phyloP scores from a whole-genome alignment of 768 basidiomycete genomes.

The Fomitopsis serialis region DNA sequence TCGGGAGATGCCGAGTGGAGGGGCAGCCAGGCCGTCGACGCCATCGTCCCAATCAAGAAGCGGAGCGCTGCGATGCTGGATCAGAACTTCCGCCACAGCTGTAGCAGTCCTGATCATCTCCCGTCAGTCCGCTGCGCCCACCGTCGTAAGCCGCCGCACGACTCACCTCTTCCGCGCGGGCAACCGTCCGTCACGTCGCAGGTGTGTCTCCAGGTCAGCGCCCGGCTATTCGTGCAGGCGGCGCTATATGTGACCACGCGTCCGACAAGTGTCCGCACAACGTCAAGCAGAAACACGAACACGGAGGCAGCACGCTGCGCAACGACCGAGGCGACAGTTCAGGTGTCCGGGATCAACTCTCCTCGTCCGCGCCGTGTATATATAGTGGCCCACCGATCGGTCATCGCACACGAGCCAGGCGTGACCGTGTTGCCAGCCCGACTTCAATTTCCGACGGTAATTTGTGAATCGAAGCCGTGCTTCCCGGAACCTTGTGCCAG shows the following conservation, averaged over 20 bases:
- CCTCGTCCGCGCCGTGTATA: background rate
- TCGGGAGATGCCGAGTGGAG: conserved; percentile 45
- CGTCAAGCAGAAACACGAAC: no score
- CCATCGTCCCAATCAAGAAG: conserved; percentile 22
- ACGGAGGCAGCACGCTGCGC: background rate
- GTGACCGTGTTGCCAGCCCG: background rate
- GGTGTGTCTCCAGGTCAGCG: no score
- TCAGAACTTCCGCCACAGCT: background rate
- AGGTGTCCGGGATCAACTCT: background rate
- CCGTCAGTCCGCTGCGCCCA: background rate
- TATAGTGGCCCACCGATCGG: background rate
- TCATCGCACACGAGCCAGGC: conserved; percentile 1
- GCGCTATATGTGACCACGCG: no score
- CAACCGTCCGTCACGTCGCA: background rate
- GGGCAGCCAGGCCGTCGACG: conserved; percentile 34
- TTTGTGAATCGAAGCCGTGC: conserved; percentile 1
- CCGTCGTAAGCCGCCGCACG: background rate
- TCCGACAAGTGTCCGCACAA: no score
- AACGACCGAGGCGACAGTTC: background rate
- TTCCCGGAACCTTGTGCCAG: conserved; percentile 5
- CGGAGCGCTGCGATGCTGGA: background rate
- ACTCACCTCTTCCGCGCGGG: background rate
- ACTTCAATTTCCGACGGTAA: conserved; percentile 16
- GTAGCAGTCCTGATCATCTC: background rate
- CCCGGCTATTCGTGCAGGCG: no score